Conservation (phyloP, 179 eudicot genomes). For the Carnegiea gigantea region DNA sequence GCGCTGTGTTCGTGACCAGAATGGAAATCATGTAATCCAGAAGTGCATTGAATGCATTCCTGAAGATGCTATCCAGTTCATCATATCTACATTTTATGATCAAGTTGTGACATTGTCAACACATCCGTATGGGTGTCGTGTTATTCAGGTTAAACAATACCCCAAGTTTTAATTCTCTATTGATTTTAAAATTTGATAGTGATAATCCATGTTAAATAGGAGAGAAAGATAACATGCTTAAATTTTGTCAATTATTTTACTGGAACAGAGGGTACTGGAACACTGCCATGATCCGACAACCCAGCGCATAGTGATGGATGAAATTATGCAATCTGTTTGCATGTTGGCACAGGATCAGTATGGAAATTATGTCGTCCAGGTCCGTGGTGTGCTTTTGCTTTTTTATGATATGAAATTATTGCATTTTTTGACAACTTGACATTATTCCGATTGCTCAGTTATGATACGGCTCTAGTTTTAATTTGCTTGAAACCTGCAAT, state of each 20-base stretch:
- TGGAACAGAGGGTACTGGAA: conserved; percentile 78
- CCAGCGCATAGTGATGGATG: conserved; percentile 70
- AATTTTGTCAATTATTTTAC: conserved; percentile 6
- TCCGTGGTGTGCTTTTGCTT: conserved; percentile 21
- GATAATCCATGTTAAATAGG: not conserved
- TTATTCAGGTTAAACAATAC: conserved; percentile 70
- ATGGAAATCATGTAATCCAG: conserved; percentile 97
- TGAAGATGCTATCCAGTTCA: conserved; percentile 85
- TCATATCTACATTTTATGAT: conserved; percentile 79
- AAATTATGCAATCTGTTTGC: conserved; percentile 70
- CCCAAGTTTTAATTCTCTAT: not conserved
- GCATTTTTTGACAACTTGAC: not conserved
- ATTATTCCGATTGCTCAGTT: not conserved
- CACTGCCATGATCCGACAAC: conserved; percentile 69
- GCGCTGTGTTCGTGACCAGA: conserved; percentile 99
- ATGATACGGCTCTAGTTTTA: not conserved
- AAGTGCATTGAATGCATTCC: conserved; percentile 99
- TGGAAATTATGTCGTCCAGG: conserved; percentile 97
- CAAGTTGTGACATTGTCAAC: conserved; percentile 93
- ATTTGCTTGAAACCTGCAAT: not conserved
- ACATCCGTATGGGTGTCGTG: conserved; percentile 99
- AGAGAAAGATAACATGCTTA: conserved; percentile 4
- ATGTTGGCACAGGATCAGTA: conserved; percentile 90
- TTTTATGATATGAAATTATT: not conserved
- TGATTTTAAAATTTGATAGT: not conserved